phyloP scores from a whole-genome alignment of 2,329 filamentous ascomycete species.

The Fusarium sp. region DNA sequence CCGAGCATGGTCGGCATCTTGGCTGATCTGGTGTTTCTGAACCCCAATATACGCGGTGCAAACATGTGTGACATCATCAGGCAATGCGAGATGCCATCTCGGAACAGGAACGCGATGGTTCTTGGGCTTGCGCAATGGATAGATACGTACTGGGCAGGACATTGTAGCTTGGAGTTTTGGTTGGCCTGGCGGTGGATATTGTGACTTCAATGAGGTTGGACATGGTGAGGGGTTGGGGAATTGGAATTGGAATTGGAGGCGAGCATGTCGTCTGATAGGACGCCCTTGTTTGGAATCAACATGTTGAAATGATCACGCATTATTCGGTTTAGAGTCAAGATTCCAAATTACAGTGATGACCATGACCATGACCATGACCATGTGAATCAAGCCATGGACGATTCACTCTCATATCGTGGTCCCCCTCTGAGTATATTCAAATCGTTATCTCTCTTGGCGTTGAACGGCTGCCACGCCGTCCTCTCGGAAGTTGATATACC shows the following conservation, averaged over 20 bases:
- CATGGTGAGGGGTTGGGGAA: not conserved
- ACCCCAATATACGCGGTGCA: constrained; percentile 48
- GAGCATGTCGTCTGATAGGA: constrained; percentile 8
- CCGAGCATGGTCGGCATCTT: not conserved
- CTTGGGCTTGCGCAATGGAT: constrained; percentile 46
- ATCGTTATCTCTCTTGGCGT: not conserved
- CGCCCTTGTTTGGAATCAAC: constrained; percentile 7
- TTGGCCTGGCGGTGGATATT: not conserved
- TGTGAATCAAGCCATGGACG: not conserved
- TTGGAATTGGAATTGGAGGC: constrained; percentile 1
- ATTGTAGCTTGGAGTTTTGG: not conserved
- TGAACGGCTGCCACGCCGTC: not conserved
- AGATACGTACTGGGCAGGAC: constrained; percentile 39
- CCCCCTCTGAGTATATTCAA: not conserved
- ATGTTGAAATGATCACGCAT: not conserved
- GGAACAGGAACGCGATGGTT: constrained; percentile 49
- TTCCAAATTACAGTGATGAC: not conserved
- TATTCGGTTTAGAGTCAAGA: not conserved
- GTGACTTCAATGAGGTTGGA: not conserved
- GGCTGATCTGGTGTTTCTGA: constrained; percentile 29
- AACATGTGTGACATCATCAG: constrained; percentile 26
- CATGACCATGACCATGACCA: not conserved
- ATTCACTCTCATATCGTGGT: too few species aligned
- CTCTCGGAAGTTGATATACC: not conserved
- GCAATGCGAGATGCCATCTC: constrained; percentile 46